A percentile compares a stretch with the other conserved stretches of the same genome.
Conservation (phyloP, 23 red algal genomes). For the Gracilaria caudata region DNA sequence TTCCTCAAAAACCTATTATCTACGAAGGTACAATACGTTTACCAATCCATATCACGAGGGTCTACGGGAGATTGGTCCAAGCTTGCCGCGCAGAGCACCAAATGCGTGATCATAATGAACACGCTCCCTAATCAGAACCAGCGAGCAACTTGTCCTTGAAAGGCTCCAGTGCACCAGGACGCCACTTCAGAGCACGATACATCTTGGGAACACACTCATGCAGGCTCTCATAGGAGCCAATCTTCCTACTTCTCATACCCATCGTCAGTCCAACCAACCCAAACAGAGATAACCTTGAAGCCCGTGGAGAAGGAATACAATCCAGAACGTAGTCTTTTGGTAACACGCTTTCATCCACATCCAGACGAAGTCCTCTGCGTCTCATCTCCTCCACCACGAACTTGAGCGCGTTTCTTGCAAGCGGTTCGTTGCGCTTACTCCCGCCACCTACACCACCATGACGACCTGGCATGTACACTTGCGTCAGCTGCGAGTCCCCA, state of each 20-base stretch:
- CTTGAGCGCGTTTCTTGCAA: not conserved
- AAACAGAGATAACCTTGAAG: not conserved
- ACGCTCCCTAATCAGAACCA: no score
- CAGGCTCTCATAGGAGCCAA: not conserved
- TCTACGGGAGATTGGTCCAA: no score
- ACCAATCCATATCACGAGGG: no score
- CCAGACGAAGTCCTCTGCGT: slow-evolving; percentile 1
- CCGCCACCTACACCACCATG: slow-evolving; percentile 62
- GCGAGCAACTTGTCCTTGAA: not conserved
- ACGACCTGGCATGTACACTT: slow-evolving; percentile 35
- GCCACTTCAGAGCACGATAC: slow-evolving; percentile 5
- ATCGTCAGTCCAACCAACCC: not conserved
- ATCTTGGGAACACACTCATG: slow-evolving; percentile 2
- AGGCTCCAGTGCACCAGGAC: slow-evolving; percentile 4
- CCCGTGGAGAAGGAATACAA: not conserved
- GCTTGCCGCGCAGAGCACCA: no score
- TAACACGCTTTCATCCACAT: not conserved
- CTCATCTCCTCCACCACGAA: slow-evolving; percentile 53
- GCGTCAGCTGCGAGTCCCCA: slow-evolving; percentile 35
- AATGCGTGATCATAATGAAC: no score
- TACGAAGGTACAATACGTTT: no score
- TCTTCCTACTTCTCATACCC: not conserved
- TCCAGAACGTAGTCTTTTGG: slow-evolving; percentile 1
- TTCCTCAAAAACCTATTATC: no score
- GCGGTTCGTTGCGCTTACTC: not conserved